Conservation (phyloP, 495 filamentous ascomycete species). For the Jackrogersella multiformis region DNA sequence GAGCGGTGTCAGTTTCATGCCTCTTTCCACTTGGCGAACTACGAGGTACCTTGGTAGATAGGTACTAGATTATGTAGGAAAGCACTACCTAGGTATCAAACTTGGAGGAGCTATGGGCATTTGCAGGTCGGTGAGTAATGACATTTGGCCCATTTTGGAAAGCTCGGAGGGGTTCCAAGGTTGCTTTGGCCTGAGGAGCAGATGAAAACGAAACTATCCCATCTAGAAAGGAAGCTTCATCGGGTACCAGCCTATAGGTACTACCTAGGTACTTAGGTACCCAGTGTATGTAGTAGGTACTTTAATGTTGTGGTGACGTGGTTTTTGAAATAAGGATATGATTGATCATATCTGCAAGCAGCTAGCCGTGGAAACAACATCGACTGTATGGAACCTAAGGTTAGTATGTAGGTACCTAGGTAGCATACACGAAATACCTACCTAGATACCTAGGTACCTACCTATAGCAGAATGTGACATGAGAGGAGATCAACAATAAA, state of each 20-base stretch:
- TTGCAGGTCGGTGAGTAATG: constrained; percentile 1
- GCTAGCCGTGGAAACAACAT: background rate
- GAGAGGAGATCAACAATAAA: no score
- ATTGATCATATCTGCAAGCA: background rate
- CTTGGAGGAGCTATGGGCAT: background rate
- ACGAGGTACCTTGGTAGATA: no score
- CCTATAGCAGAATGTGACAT: no score
- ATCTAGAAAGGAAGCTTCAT: background rate
- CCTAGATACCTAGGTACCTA: no score
- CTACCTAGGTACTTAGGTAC: no score
- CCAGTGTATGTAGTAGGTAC: no score
- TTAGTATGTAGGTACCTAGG: no score
- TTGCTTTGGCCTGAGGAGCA: background rate
- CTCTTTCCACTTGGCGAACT: no score
- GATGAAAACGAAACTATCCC: background rate
- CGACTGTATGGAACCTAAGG: no score
- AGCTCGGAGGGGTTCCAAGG: background rate
- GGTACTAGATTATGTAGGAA: no score
- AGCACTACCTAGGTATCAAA: background rate
- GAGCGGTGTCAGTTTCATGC: constrained; percentile 7
- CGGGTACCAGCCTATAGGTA: background rate
- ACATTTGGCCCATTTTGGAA: background rate
- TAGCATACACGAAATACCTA: no score
- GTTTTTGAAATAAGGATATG: background rate
- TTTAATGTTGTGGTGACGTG: background rate